Conservation (phyloP, 176 grass and related monocot genomes). For the Carex pumila region DNA sequence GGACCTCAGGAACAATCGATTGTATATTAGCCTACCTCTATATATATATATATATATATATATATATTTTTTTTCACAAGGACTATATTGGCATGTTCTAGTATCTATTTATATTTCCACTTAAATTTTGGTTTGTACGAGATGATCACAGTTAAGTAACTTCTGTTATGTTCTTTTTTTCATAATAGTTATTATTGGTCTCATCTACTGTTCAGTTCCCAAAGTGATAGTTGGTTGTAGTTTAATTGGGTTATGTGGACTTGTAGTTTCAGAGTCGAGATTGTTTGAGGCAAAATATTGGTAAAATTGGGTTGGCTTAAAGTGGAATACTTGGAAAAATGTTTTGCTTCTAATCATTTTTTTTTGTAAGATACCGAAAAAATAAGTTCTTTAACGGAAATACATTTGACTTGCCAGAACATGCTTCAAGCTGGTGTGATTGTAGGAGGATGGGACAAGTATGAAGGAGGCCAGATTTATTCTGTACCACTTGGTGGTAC, state of each 20-base stretch:
- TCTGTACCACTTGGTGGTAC: slow-evolving; percentile 91
- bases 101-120: too few relatives aligned
- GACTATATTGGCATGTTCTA: background rate
- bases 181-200: background rate
- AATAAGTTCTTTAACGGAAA: background rate
- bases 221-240: background rate
- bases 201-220: background rate
- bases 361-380: background rate
- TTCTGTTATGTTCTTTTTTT: background rate
- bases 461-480: slow-evolving; percentile 91
- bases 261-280: background rate
- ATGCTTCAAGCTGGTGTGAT: slow-evolving; percentile 97
- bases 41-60: background rate
- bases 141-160: background rate
- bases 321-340: background rate
- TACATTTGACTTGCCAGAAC: slow-evolving; percentile 32
- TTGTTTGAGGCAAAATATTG: background rate
- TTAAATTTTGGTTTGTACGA: background rate
- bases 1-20: too few relatives aligned
- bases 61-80: background rate
- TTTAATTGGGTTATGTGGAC: background rate
- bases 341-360: background rate
- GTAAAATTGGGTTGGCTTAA: background rate
- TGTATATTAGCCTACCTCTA: too few relatives aligned
- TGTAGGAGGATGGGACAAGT: slow-evolving; percentile 97